A percentile compares a stretch with the other conserved stretches of the same genome.
Conservation (phyloP, 2,329 filamentous ascomycete species). For the Cytospora piceicola region DNA sequence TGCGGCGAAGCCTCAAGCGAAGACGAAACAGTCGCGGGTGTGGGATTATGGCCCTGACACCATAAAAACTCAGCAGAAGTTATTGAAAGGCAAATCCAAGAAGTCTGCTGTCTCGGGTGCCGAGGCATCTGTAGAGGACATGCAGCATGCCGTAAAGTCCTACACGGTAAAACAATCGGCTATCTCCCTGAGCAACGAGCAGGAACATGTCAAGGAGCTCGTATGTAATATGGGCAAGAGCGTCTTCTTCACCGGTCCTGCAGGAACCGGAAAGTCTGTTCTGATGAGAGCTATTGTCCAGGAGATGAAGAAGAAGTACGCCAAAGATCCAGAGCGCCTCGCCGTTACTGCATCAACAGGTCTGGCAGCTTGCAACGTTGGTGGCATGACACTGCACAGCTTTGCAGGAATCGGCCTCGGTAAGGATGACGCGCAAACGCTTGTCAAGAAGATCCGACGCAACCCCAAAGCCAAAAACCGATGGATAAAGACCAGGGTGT, state of each 20-base stretch:
- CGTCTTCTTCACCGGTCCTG: slow-evolving; percentile 97
- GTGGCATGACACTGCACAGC: slow-evolving; percentile 92
- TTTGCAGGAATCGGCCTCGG: slow-evolving; percentile 95
- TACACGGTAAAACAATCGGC: slow-evolving; percentile 50
- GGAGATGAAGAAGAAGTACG: slow-evolving; percentile 76
- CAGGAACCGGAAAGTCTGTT: slow-evolving; percentile 96
- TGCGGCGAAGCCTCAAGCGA: slow-evolving; percentile 41
- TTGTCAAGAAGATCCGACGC: slow-evolving; percentile 88
- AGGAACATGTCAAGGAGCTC: slow-evolving; percentile 79
- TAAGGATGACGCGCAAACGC: slow-evolving; percentile 78
- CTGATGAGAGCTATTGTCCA: slow-evolving; percentile 90
- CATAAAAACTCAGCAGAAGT: slow-evolving; percentile 77
- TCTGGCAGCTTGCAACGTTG: slow-evolving; percentile 94
- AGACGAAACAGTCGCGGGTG: slow-evolving; percentile 44
- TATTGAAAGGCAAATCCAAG: slow-evolving; percentile 67
- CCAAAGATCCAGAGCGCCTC: slow-evolving; percentile 77
- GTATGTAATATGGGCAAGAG: slow-evolving; percentile 82
- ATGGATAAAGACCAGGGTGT: slow-evolving; percentile 85
- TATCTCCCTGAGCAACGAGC: slow-evolving; percentile 82
- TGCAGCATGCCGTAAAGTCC: slow-evolving; percentile 46
- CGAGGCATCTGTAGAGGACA: slow-evolving; percentile 50
- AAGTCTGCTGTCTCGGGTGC: slow-evolving; percentile 47
- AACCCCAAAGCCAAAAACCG: slow-evolving; percentile 87
- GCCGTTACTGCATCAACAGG: slow-evolving; percentile 96
- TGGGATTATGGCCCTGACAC: slow-evolving; percentile 75